Percentiles rank a stretch among this genome's conserved stretches.
Conservation (phyloP, 176 grass and related monocot species). For the Cenchrus purpureus region DNA sequence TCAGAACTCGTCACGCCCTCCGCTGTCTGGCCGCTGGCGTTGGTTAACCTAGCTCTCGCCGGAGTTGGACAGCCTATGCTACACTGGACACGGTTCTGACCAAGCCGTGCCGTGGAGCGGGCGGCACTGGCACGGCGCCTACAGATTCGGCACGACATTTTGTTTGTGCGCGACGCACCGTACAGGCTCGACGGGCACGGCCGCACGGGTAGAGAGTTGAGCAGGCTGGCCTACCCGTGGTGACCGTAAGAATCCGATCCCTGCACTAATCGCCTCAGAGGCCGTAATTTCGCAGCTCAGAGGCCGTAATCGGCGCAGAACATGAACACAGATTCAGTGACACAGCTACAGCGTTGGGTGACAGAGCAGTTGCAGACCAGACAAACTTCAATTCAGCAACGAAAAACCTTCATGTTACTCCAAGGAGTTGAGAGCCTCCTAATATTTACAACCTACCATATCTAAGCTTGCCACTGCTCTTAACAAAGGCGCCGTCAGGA, state of each 20-base stretch:
- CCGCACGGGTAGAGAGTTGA: neutral
- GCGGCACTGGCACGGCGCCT: neutral
- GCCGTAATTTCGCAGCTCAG: neutral
- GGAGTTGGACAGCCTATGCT: no score
- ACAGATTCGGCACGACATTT: neutral
- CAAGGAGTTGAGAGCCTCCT: neutral
- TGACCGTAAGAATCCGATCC: neutral
- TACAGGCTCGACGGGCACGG: neutral
- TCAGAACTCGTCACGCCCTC: no score
- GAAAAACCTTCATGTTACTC: neutral
- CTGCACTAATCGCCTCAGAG: no score
- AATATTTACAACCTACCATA: slow-evolving; percentile 42
- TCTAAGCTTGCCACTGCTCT: neutral
- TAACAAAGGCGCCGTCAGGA: neutral
- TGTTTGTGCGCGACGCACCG: no score
- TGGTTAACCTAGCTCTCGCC: no score
- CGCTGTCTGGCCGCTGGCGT: no score
- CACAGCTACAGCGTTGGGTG: neutral
- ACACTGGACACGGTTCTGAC: neutral
- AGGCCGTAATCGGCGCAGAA: neutral
- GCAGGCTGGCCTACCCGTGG: neutral
- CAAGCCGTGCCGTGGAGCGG: neutral
- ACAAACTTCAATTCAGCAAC: neutral
- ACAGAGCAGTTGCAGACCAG: neutral
- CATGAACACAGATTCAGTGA: neutral